Base-by-base conservation (phyloP, 768 basidiomycete species). In the Tephrocybe sp. region DNA sequence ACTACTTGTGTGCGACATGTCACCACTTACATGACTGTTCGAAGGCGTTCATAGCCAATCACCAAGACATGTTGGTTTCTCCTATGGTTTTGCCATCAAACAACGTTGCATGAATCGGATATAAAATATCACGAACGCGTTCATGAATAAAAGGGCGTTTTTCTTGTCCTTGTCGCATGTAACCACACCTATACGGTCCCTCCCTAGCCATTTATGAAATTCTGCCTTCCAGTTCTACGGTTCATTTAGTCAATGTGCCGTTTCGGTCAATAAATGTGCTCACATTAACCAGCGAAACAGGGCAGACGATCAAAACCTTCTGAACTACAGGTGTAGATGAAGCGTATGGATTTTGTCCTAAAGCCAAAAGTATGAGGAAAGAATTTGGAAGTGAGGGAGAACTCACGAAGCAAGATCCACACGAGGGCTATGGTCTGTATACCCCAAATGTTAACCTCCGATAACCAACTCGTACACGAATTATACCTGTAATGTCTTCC, bases 231-330 rank as follows among this genome's bases (percentile, higher is more conserved):
- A 99, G 63, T 98, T 98, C 86, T 96, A 13, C 2, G 26, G 48
- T 14, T 35, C 35, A 38, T 22, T 26, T 39, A 13, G n/a, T 14
- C 23, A 41, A 19, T 41, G 33, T 55, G 39, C 31, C 23, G 39
- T n/a, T 33, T 7, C 41, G n/a, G 35, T 34, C 7, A 8, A 49
- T 35, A 30, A 63, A 13, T 17, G 40, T 19, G 39, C 80, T 55
- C 60, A 92, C 92, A 53, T 84, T 89, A 57, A 95, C 73, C 30
- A 98, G 72, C 11, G 93, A 87, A 11, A 97, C 96, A 0, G 97
- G 97, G 62, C 96, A 97, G 30, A 93, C 97, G 53, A 99, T 86
- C 50, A 99, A 71, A 9, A 83, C 90, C 67, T 95, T 97, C 52
- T 87, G 82, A 7, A 91, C 77, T 5, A 72, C 72, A 12, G 83